Conservation (phyloP, 1,284 basidiomycete species). For the Ceratobasidium sp. region DNA sequence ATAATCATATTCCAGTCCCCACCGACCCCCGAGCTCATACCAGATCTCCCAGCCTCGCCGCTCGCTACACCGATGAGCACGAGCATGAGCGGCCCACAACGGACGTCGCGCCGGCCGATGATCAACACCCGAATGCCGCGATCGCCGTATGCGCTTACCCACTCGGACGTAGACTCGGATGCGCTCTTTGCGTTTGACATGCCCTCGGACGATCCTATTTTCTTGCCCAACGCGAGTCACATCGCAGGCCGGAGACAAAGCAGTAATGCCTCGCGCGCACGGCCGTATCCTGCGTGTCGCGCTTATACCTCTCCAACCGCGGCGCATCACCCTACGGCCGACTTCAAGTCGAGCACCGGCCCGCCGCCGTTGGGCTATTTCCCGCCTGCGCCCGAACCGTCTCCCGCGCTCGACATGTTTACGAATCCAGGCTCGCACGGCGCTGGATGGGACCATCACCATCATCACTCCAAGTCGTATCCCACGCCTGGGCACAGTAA, state of each 20-base stretch:
- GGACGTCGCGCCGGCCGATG: background rate
- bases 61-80: slow-evolving; percentile 27
- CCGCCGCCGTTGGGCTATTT: slow-evolving; percentile 23
- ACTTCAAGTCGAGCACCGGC: background rate
- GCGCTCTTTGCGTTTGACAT: slow-evolving; percentile 43
- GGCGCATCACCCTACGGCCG: background rate
- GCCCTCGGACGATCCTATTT: slow-evolving; percentile 34
- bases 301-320: slow-evolving; percentile 24
- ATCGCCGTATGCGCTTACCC: slow-evolving; percentile 12
- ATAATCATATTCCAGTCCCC: slow-evolving; percentile 1
- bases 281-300: slow-evolving; percentile 34
- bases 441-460: slow-evolving; percentile 4
- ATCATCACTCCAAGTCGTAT: background rate
- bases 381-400: slow-evolving; percentile 27
- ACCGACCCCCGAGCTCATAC: slow-evolving; percentile 21
- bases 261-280: background rate
- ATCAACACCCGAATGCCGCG: background rate
- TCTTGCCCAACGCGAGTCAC: background rate
- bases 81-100: slow-evolving; percentile 26
- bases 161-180: slow-evolving; percentile 16
- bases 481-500: background rate
- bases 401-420: slow-evolving; percentile 11
- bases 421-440: background rate
- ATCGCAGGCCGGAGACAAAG: too few relatives aligned
- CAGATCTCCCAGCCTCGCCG: slow-evolving; percentile 13